Evolutionary conservation across 306 rosid genomes (phyloP).

Genomic region (Begonia fuchsioides): DNA sequence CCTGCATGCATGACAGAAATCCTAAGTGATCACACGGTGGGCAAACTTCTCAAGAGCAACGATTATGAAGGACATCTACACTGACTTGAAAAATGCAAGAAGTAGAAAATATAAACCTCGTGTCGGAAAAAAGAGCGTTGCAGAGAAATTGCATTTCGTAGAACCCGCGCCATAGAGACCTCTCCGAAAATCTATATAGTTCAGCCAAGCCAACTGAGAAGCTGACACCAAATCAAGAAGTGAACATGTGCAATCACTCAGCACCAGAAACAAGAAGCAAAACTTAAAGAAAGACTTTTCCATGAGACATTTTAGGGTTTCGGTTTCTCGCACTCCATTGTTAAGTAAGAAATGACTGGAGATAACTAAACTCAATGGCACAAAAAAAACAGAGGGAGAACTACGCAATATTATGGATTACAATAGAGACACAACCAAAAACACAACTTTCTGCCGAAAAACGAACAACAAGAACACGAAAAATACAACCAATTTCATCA

Average conservation of each 20-base stretch:
- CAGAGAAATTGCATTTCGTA: conserved; percentile 34
- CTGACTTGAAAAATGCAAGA: not conserved
- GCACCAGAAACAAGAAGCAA: not conserved
- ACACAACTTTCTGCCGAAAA: too few relatives aligned
- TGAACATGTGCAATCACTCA: not conserved
- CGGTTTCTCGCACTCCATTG: not conserved
- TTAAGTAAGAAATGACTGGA: too few relatives aligned
- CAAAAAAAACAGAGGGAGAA: too few relatives aligned
- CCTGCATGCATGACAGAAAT: conserved; percentile 26
- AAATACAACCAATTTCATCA: too few relatives aligned
- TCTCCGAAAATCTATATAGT: not conserved
- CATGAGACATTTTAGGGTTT: not conserved
- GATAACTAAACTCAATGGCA: too few relatives aligned
- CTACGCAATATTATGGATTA: too few relatives aligned
- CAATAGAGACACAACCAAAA: too few relatives aligned
- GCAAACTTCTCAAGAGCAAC: not conserved
- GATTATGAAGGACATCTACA: not conserved
- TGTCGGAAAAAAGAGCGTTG: conserved; percentile 29
- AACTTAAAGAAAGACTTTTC: not conserved
- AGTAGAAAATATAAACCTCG: conserved; percentile 28
- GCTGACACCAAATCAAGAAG: not conserved
- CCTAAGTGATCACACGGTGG: conserved; percentile 6
- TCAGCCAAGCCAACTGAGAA: not conserved
- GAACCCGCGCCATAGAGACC: conserved; percentile 52
- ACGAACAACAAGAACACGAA: too few relatives aligned